Evolutionary conservation across 257 asterid species (phyloP).

Genomic region (Nicotiana tomentosiformis): DNA sequence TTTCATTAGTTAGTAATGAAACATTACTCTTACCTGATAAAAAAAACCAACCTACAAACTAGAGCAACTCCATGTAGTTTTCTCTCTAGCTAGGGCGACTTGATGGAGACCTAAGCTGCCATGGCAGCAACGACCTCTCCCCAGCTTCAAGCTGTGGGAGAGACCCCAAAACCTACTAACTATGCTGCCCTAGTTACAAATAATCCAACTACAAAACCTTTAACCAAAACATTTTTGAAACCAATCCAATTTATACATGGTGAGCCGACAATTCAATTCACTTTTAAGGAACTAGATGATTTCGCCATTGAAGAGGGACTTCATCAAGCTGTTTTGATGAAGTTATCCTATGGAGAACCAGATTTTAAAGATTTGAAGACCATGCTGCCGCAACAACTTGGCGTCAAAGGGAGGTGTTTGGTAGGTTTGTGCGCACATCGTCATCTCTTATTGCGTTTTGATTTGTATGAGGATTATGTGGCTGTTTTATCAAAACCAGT

Average conservation of each 20-base stretch:
- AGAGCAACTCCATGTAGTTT: no score
- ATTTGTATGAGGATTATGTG: not conserved
- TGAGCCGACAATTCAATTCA: not conserved
- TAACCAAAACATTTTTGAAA: not conserved
- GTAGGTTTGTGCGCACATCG: not conserved
- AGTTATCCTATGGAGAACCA: not conserved
- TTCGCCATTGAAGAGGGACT: not conserved
- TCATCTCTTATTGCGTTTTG: not conserved
- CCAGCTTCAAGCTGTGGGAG: not conserved
- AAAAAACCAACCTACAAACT: no score
- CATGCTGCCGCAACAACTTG: not conserved
- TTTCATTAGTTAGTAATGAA: no score
- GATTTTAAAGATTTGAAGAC: not conserved
- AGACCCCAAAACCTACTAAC: not conserved
- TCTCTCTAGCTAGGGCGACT: no score
- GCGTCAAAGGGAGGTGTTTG: not conserved
- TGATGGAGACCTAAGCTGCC: no score
- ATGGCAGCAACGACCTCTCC: not conserved
- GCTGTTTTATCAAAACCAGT: not conserved
- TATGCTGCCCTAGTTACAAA: not conserved
- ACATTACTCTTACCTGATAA: no score
- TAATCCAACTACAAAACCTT: not conserved
- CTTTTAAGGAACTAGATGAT: not conserved
- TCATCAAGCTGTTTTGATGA: not conserved
- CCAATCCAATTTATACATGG: not conserved